Evolutionary conservation across 1,284 basidiomycete genomes (phyloP), one percentile per base, ranked within the genome.

Genomic region (Leccinum angustisporum): DNA sequence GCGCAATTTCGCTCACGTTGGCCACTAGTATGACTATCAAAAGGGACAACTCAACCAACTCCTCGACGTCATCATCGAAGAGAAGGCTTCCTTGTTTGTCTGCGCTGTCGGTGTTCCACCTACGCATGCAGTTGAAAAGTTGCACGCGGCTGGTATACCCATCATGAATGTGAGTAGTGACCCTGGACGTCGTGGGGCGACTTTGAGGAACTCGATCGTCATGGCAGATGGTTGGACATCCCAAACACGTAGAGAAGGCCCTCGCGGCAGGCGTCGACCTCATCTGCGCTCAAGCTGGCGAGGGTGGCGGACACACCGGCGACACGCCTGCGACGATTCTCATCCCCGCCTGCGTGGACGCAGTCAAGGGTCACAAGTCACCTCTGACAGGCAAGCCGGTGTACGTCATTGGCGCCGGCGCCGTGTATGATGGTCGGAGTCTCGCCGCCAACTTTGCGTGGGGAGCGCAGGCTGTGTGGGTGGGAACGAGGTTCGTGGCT

Each of bases 401-500:
- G 21, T 88, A 90, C 71, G 89, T 95, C 48, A 78, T 95, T 63
- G 93, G 91, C 34, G 94, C 94, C 9, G 94, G 94, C 40, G 94
- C 91, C 0, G 88, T 96, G 25, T 92, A 85, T 72, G 92, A 95
- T 68, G 94, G 94, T 6, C 83, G 92, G 58, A 84, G 90, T 58
- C 81, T 96, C n/a, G 94, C 92, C 11, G 91, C 93, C 16, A 90
- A 93, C 69, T 77, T 95, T 58, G 82, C 87, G 72, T 94, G 87
- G 83, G 94, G 94, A 66, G 93, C 93, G 33, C 82, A 91, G 68
- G 93, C 79, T 56, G 85, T 79, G 79, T 95, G 75, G 85, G 90
- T 91, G 51, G 92, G 92, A 43, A 94, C 92, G 1, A 85, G 95
- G 48, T 97, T 97, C 72, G 92, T 97, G 30, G 95, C 94, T 16